Base-by-base conservation (phyloP, 2,329 filamentous ascomycete species). In the Talaromyces sp. region DNA sequence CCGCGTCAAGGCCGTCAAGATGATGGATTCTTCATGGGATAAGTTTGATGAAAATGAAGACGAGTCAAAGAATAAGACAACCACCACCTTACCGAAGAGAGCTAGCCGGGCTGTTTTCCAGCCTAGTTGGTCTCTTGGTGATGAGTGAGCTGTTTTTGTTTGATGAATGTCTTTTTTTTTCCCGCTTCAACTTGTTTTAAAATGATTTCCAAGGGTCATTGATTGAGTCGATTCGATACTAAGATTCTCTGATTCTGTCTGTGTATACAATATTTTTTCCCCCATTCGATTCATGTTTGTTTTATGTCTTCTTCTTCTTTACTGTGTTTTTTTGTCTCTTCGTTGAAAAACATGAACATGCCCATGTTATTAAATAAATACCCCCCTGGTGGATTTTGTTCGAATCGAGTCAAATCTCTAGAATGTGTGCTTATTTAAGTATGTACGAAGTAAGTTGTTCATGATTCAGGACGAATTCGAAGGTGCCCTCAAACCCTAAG, bases 1-100 rank as follows among this genome's bases (percentile, higher is more conserved):
- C 68, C 86, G 86, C 69, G 83, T 86, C 76, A 91, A 92, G 79
- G 88, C 84, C 2, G 85, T 91, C 62, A 88, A 90, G 78, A 89
- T 87, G 83, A 90, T 92, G 87, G 86, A 90, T 71, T 80, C 88
- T 56, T 76, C 77, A n/a, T 84, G 82, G 83, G 78, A 80, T 58
- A 71, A 74, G 8, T 77, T 77, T 56, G 80, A 81, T 22, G 53
- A 38, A 6, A 22, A 34, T 8, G 31, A 56, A 19, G 74, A 78
- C 5, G 71, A 76, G 62, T 71, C 74, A 7, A 69, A 68, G 53
- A 49, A 27, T 15, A 72, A 74, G 61, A 70, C 68, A 49, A 68
- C 72, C 2, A 68, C 72, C 2, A 68, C 72, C 3, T 64, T 53
- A 17, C 49, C 54, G 64, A 71, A 73, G 67, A 72, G 69, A 11